Percentiles rank a stretch among this genome's conserved stretches.
Conservation (phyloP, 192 early-diverging fungal species). For the Coemansia javaensis region DNA sequence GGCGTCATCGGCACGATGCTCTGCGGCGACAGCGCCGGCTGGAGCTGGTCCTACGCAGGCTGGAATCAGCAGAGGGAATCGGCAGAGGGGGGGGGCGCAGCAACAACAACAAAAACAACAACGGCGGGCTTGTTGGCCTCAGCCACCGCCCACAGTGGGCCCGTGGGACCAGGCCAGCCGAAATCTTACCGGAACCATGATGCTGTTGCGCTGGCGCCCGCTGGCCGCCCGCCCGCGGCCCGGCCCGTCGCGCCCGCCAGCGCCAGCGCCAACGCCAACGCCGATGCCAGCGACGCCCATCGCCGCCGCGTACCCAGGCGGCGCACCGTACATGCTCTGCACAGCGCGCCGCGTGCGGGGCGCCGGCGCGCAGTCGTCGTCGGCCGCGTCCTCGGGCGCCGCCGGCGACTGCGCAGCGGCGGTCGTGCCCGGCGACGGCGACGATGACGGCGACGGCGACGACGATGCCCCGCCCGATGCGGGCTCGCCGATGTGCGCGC, state of each 20-base stretch:
- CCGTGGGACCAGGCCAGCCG: not conserved
- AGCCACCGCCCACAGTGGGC: not conserved
- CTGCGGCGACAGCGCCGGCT: constrained; percentile 48
- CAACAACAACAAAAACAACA: not conserved
- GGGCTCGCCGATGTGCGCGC: constrained; percentile 32
- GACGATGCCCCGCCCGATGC: constrained; percentile 17
- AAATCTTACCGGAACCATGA: constrained; percentile 52
- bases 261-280: too few species aligned
- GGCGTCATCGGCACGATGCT: constrained; percentile 31
- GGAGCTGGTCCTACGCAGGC: constrained; percentile 45
- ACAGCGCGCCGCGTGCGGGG: constrained; percentile 38
- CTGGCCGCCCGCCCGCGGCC: constrained; percentile 43
- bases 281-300: constrained; percentile 49
- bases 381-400: constrained; percentile 10
- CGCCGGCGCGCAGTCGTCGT: constrained; percentile 8
- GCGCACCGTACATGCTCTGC: constrained; percentile 53
- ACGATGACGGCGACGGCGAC: constrained; percentile 25
- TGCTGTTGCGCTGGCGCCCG: constrained; percentile 52
- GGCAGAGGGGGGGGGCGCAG: not conserved
- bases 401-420: constrained; percentile 24
- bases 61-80: not conserved
- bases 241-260: constrained; percentile 34
- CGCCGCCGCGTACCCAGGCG: constrained; percentile 47
- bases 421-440: constrained; percentile 27
- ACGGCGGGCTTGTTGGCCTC: constrained; percentile 3